Conservation (phyloP, 306 rosid genomes). For the Ammopiptanthus mongolicus region DNA sequence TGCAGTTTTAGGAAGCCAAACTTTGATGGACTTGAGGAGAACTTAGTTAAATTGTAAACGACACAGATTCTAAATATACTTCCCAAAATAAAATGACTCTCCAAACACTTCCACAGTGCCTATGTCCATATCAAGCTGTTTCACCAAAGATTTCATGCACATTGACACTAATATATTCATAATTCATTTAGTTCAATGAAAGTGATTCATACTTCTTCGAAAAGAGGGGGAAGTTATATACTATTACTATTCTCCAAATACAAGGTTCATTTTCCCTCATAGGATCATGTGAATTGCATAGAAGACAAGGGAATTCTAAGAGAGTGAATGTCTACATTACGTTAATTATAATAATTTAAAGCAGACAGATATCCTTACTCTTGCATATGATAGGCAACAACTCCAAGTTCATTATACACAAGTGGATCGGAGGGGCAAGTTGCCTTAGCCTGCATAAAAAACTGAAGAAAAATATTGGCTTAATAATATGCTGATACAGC, state of each 20-base stretch:
- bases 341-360: background rate
- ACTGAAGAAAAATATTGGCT: slow-evolving; percentile 42
- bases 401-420: slow-evolving; percentile 93
- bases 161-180: background rate
- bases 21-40: background rate
- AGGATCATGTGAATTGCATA: slow-evolving; percentile 5
- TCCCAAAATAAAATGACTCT: background rate
- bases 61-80: background rate
- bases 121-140: background rate
- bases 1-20: background rate
- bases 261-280: background rate
- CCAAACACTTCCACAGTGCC: background rate
- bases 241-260: background rate
- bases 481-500: slow-evolving; percentile 17
- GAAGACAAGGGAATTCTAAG: background rate
- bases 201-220: background rate
- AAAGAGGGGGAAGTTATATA: background rate
- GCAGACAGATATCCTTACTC: slow-evolving; percentile 54
- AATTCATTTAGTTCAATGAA: background rate
- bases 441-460: slow-evolving; percentile 78
- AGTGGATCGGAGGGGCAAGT: slow-evolving; percentile 92
- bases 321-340: background rate
- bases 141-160: background rate
- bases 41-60: background rate
- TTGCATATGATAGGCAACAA: slow-evolving; percentile 90